Percentiles rank a stretch among this genome's conserved stretches.
These are phyloP conservation scores for Solanum arcanum DNA, from an alignment of 257 asterid species.

Conservation along the genomic window DNA sequence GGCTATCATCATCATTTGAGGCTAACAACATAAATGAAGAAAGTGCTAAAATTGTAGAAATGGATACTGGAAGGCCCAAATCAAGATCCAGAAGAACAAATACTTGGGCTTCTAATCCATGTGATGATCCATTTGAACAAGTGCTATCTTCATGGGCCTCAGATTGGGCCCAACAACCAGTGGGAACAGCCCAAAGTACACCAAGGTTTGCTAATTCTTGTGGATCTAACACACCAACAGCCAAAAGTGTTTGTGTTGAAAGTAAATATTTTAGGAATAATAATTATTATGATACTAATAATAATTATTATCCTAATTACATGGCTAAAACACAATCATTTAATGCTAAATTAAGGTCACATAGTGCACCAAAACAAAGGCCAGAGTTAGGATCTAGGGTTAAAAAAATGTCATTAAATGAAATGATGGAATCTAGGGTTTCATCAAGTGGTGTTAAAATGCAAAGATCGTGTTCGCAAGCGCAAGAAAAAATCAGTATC, in stretches of 20 bases:
- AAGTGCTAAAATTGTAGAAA: conserved; percentile 67
- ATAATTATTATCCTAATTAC: conserved; percentile 34
- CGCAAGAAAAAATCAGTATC: conserved; percentile 31
- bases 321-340: conserved; percentile 83
- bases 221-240: conserved; percentile 19
- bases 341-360: conserved; percentile 63
- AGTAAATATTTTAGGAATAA: conserved; percentile 13
- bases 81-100: conserved; percentile 44
- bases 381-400: conserved; percentile 31
- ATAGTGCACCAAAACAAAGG: conserved; percentile 71
- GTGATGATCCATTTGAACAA: conserved; percentile 17
- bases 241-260: conserved; percentile 37
- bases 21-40: conserved; percentile 28
- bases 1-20: conserved; percentile 43
- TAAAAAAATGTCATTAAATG: conserved; percentile 34
- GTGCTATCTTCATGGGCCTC: not conserved
- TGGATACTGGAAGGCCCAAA: conserved; percentile 58
- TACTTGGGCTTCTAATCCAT: conserved; percentile 24
- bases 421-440: conserved; percentile 52
- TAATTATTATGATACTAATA: not conserved
- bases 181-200: conserved; percentile 51
- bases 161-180: conserved; percentile 1
- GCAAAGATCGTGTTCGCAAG: conserved; percentile 63
- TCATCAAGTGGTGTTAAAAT: conserved; percentile 58
- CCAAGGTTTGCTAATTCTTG: conserved; percentile 39